Base-by-base conservation (phyloP, 306 rosid genomes). In the Quercus berberidifolia region DNA sequence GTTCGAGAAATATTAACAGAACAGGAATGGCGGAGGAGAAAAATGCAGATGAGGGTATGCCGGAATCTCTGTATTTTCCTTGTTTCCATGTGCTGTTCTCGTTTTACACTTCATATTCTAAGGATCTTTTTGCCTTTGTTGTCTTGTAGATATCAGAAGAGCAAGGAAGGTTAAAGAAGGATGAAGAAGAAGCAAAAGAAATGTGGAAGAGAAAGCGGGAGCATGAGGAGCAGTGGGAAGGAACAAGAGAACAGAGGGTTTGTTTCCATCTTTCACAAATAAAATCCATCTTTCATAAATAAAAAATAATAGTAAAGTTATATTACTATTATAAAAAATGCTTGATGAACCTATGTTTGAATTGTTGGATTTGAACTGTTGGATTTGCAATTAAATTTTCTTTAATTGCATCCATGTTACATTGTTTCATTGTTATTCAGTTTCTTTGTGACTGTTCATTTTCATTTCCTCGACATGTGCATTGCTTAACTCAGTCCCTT, bases 201-300 rank as follows among this genome's bases (percentile, higher is more conserved):
- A 91, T 96, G 96, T 93, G 97, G 99, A 96, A 96, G 84, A 91
- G 95, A 85, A 96, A 93, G 90, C 97, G 98, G 41, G 98, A 96
- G 76, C 98, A 91, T 58, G 98, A 96, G 85, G 99, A 93, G 87
- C 91, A 91, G 80, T 96, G 99, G 99, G 99, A 96, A 91, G 97
- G 98, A 85, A 96, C 99, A 67, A 88, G 99, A 86, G 99, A 96
- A 78, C 21, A 93, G 63, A 84, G 99, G 93, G 98, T 96, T 84
- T 82, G 97, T 83, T 78, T 86, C 87, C 79, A 2, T 68, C 82
- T 49, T 49, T 49, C 54, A 49, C 54, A 49, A 49, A 49, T 49
- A 49, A 49, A 49, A 49, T 49, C 15, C 54, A 49, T 49, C 54
- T 49, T 13, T 25, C 74, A 41, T 41, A 41, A 41, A 8, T 41